A percentile compares a stretch with the other conserved stretches of the same genome.
phyloP scores from a whole-genome alignment of 78 protist genomes.

The Dictyostelium purpureum region DNA sequence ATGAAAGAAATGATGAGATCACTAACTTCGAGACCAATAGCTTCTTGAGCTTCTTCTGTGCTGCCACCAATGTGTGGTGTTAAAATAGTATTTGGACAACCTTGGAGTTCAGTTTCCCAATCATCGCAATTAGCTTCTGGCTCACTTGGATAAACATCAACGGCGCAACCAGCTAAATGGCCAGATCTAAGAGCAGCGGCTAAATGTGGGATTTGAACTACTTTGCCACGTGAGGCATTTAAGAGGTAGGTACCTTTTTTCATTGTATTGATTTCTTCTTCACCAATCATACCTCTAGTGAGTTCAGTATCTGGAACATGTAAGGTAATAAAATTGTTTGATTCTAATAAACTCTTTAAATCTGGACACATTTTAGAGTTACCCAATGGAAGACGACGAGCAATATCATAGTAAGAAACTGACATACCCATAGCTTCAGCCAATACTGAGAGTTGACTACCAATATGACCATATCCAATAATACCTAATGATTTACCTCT shows the following conservation, averaged over 20 bases:
- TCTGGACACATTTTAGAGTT: constrained; percentile 66
- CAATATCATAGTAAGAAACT: constrained; percentile 90
- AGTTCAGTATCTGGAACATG: constrained; percentile 92
- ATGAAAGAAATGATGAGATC: constrained; percentile 71
- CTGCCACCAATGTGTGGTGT: constrained; percentile 97
- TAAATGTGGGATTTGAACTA: constrained; percentile 84
- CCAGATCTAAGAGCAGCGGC: constrained; percentile 86
- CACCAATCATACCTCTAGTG: constrained; percentile 85
- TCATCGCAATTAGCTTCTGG: constrained; percentile 88
- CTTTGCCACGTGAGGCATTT: constrained; percentile 91
- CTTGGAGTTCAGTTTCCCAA: constrained; percentile 72
- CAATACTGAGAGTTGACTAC: constrained; percentile 91
- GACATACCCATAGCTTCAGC: constrained; percentile 95
- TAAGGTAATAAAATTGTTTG: constrained; percentile 89
- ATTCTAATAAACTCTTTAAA: constrained; percentile 78
- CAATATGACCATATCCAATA: constrained; percentile 89
- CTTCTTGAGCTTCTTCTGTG: constrained; percentile 96
- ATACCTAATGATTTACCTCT: constrained; percentile 95
- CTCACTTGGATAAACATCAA: constrained; percentile 94
- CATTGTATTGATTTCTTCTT: constrained; percentile 87
- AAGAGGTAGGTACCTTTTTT: constrained; percentile 82
- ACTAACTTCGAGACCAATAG: constrained; percentile 94
- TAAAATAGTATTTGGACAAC: constrained; percentile 90
- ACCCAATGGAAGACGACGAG: constrained; percentile 87
- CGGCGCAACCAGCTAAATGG: constrained; percentile 91